Conservation (phyloP, 768 basidiomycete species). For the Boletus fagicola region DNA sequence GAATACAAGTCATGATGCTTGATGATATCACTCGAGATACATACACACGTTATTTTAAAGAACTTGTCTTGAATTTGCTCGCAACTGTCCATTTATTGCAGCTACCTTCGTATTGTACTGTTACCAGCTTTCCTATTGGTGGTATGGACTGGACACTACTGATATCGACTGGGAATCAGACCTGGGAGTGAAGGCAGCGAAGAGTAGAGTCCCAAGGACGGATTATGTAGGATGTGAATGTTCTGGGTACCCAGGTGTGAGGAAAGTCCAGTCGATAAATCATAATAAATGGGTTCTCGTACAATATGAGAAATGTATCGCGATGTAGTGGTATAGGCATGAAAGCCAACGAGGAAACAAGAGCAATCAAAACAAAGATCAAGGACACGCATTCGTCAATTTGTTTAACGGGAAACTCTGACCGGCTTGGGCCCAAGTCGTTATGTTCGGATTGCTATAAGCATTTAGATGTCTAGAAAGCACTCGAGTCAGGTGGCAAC, state of each 20-base stretch:
- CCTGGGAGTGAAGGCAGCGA: neutral
- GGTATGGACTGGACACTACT: constrained; percentile 4
- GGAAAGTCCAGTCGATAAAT: constrained; percentile 22
- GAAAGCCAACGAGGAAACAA: constrained; percentile 5
- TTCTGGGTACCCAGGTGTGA: constrained; percentile 1
- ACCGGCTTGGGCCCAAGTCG: constrained; percentile 80
- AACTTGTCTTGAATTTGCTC: neutral
- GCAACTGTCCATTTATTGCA: constrained; percentile 6
- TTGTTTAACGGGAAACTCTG: constrained; percentile 73
- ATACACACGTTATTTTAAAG: neutral
- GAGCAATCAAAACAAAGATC: constrained; percentile 9
- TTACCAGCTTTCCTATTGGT: neutral
- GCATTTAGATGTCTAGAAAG: constrained; percentile 41
- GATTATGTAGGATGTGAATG: constrained; percentile 17
- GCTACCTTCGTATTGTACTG: constrained; percentile 2
- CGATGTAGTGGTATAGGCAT: constrained; percentile 18
- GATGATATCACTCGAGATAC: neutral
- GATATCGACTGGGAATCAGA: constrained; percentile 1
- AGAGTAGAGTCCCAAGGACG: neutral
- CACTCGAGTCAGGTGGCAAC: constrained; percentile 7
- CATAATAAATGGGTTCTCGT: constrained; percentile 27
- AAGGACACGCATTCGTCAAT: constrained; percentile 24
- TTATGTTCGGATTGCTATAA: constrained; percentile 80
- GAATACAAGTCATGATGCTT: too few species aligned
- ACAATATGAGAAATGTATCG: constrained; percentile 26